Conservation (phyloP, 2,329 filamentous ascomycete species). For the Sarocladiaceae sp. region DNA sequence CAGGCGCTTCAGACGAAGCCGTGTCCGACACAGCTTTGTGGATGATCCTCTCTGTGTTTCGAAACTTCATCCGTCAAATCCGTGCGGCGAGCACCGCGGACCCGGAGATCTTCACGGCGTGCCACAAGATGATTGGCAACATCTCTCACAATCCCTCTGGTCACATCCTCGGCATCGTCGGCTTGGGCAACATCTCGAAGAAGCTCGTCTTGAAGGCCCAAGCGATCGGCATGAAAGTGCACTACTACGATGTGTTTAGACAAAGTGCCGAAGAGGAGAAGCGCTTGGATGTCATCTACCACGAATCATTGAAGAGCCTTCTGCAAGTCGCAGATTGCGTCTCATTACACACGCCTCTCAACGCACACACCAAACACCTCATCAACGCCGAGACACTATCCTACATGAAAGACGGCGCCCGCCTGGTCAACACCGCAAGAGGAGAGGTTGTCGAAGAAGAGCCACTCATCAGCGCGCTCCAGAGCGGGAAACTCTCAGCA, state of each 20-base stretch:
- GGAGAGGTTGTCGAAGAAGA: constrained; percentile 60
- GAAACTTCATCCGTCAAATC: constrained; percentile 59
- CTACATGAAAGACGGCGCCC: constrained; percentile 41
- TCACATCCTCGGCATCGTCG: constrained; percentile 59
- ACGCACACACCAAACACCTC: constrained; percentile 19
- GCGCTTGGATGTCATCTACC: not conserved
- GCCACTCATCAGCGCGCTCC: constrained; percentile 53
- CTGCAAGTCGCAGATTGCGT: constrained; percentile 38
- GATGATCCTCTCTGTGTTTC: constrained; percentile 63
- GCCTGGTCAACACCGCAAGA: constrained; percentile 61
- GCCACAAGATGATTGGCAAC: constrained; percentile 53
- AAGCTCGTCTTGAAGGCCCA: constrained; percentile 38
- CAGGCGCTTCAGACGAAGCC: constrained; percentile 62
- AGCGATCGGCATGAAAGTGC: constrained; percentile 61
- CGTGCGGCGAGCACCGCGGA: constrained; percentile 39
- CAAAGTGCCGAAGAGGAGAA: not conserved
- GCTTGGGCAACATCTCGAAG: constrained; percentile 60
- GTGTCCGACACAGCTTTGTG: constrained; percentile 69
- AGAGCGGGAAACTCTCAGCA: constrained; percentile 39
- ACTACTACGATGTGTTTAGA: constrained; percentile 46
- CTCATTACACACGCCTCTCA: constrained; percentile 25
- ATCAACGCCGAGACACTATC: constrained; percentile 27
- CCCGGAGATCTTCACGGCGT: constrained; percentile 41
- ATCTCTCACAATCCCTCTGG: constrained; percentile 58
- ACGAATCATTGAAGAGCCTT: constrained; percentile 41